Base-by-base conservation (phyloP, 2,329 filamentous ascomycete species). In the Magnaporthales sp. region DNA sequence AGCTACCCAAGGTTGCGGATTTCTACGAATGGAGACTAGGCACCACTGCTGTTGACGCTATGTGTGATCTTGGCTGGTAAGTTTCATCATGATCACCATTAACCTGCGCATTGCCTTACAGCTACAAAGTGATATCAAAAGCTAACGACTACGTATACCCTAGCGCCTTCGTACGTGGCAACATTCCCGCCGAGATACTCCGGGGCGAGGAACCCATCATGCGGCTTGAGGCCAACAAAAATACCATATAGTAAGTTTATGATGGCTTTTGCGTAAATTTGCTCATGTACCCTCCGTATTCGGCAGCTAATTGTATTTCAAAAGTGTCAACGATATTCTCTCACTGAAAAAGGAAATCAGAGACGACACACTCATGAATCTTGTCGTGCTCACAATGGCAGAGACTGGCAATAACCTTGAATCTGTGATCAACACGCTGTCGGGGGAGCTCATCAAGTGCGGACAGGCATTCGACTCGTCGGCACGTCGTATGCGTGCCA, bases 401-500 rank as follows among this genome's bases (percentile, higher is more conserved):
- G 64, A 66, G 64, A 32, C 11, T 3, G 64, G 64, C 64, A 61
- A 31, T n/a, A 46, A 29, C 31, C 64, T 66, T 2, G 64, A 66
- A 11, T 38, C 54, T 5, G 64, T 66, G 29, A 62, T 66, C 30
- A 38, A 66, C 51, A 62, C 29, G 27, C 31, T 66, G 22, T 60
- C 64, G 1, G 64, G 30, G 15, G 64, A 66, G 9, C 15, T 11
- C 6, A 8, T 62, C 30, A 26, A 79, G 77, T 74, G 74, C 70
- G 64, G 62, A 15, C 26, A 58, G 19, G 69, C 71, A 65, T 74
- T 80, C 19, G 77, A 77, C 26, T 74, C 73, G 38, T 70, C 75
- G 11, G 67, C 75, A 64, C 72, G 76, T 67, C 69, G 73, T 65
- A 68, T 70, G 61, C 71, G 66, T 32, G 77, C 78, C 62, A 86